Evolutionary conservation across 164 flowering plant genomes (phyloP), one percentile per base, ranked within the genome.

Genomic region (Euptelea pleiosperma): DNA sequence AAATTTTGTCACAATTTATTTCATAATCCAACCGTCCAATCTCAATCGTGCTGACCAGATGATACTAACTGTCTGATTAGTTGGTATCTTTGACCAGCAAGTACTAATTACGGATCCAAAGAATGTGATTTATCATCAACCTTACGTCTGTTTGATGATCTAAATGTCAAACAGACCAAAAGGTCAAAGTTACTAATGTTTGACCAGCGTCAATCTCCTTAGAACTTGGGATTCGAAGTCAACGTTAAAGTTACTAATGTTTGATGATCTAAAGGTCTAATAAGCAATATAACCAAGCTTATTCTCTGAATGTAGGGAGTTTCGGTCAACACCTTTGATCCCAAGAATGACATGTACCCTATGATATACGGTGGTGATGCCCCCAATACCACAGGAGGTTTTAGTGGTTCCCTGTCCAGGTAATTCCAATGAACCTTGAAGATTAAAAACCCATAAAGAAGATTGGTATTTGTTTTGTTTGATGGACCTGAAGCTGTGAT

Each of bases 301-400:
- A n/a, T n/a, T 60, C 28, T 31, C 22, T 21, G 15, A 19, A 53
- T 71, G 33, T 43, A 85, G 91, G 88, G 88, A 48, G 46, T 64
- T 11, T 60, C 86, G 0, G 49, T 81, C 19, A 82, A 85, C 54
- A 73, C 84, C 2, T 79, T 77, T 26, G 26, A 39, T 0, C 70
- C 67, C 24, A 51, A 65, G 6, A 43, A 51, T 3, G 40, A 41
- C 0, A 61, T 15, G 54, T 73, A 67, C 34, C 79, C 79, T 8
- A 12, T 81, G 16, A 65, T 82, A 10, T 77, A 77, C 45, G 87
- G 62, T 15, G 81, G 83, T 63, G 70, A 76, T 62, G 87, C 67
- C 2, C 84, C 81, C 18, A 75, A 81, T 57, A 60, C 33, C 1
- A 31, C 41, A 7, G 60, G 28, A 41, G 75, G 81, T 14, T 67